Conservation (phyloP, 2,329 filamentous ascomycete species). For the Penicillium oxalicum region DNA sequence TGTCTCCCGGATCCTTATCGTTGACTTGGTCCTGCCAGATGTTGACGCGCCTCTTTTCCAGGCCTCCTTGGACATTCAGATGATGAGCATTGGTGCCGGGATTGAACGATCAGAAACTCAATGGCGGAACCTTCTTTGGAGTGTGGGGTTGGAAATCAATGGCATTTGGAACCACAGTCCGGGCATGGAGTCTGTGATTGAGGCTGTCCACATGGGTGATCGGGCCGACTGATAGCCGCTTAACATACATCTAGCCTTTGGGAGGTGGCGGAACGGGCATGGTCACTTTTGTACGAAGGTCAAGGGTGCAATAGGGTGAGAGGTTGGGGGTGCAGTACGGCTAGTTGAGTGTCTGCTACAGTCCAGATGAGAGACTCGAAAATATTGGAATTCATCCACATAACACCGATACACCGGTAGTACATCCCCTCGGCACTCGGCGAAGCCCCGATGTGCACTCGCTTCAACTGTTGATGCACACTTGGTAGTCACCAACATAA, state of each 20-base stretch:
- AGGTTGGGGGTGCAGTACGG: too few species aligned
- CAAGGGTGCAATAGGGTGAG: background rate
- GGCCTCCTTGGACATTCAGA: conserved; percentile 32
- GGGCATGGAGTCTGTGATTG: conserved; percentile 27
- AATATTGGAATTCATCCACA: too few species aligned
- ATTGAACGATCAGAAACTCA: conserved; percentile 30
- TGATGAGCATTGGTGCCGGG: conserved; percentile 35
- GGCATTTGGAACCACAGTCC: conserved; percentile 25
- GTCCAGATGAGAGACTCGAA: too few species aligned
- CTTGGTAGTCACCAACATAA: too few species aligned
- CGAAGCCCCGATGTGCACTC: too few species aligned
- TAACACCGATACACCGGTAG: too few species aligned
- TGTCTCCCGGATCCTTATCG: conserved; percentile 31
- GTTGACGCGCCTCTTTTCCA: conserved; percentile 24
- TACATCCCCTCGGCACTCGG: too few species aligned
- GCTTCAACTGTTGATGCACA: too few species aligned
- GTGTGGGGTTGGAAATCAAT: conserved; percentile 25
- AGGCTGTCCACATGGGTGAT: conserved; percentile 16
- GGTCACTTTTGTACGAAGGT: conserved; percentile 4
- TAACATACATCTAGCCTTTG: background rate
- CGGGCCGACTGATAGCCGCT: background rate
- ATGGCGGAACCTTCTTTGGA: conserved; percentile 26
- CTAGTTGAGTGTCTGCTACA: too few species aligned
- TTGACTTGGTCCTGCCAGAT: conserved; percentile 33
- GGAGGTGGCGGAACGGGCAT: background rate